Conservation (phyloP, 1,284 basidiomycete genomes). For the Meira nashicola region DNA sequence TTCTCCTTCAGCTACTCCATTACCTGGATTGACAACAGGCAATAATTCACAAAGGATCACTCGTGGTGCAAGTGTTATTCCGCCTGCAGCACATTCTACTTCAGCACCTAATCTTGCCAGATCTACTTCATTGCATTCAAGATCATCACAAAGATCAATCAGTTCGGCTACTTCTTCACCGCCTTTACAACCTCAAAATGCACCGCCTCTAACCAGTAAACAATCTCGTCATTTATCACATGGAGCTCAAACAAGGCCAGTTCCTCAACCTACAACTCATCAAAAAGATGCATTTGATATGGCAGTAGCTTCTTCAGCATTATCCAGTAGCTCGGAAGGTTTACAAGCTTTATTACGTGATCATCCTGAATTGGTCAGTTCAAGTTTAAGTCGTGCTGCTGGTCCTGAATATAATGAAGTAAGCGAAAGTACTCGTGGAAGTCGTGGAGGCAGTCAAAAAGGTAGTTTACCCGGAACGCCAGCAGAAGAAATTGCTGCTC, state of each 20-base stretch:
- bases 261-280: slow-evolving; percentile 29
- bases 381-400: slow-evolving; percentile 41
- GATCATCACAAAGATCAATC: slow-evolving; percentile 1
- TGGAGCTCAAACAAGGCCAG: slow-evolving; percentile 26
- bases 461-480: slow-evolving; percentile 8
- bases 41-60: too few species aligned
- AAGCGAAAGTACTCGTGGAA: slow-evolving; percentile 11
- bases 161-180: slow-evolving; percentile 6
- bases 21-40: too few species aligned
- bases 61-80: background rate
- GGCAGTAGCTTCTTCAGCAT: slow-evolving; percentile 38
- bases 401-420: slow-evolving; percentile 21
- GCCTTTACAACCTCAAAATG: background rate
- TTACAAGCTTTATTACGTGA: slow-evolving; percentile 48
- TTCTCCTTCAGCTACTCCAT: too few species aligned
- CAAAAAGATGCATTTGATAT: slow-evolving; percentile 38
- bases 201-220: background rate
- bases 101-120: background rate
- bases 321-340: slow-evolving; percentile 40
- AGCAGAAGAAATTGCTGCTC: slow-evolving; percentile 7
- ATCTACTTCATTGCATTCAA: background rate
- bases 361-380: slow-evolving; percentile 48
- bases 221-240: slow-evolving; percentile 13
- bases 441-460: slow-evolving; percentile 3
- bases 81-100: background rate